phyloP scores from a whole-genome alignment of 306 rosid genomes.

The Oemleria cerasiformis region DNA sequence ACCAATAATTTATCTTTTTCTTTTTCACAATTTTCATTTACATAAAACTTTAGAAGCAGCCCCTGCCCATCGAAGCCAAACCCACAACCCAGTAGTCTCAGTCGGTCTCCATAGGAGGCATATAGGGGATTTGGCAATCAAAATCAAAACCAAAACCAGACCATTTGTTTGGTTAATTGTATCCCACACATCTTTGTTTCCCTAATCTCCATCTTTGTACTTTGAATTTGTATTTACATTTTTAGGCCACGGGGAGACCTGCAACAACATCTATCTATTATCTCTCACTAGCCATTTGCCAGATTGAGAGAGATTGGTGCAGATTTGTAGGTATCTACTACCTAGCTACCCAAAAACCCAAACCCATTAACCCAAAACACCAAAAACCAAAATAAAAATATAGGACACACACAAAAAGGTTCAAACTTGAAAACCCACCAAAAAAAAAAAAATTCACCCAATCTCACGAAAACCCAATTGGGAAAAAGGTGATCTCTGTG shows the following conservation, averaged over 20 bases:
- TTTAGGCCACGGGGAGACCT: conserved; percentile 52
- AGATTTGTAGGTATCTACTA: background rate
- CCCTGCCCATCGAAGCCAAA: conserved; percentile 5
- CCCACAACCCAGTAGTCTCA: conserved; percentile 16
- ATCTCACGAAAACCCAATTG: conserved; percentile 9
- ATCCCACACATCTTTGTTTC: conserved; percentile 5
- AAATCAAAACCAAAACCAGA: conserved; percentile 18
- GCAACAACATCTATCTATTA: conserved; percentile 20
- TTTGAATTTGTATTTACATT: conserved; percentile 3
- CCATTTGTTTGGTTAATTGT: conserved; percentile 18
- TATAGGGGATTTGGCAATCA: background rate
- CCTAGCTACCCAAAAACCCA: conserved; percentile 11
- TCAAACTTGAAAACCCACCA: background rate
- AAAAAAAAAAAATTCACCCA: conserved; percentile 10
- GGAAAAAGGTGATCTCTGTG: conserved; percentile 22
- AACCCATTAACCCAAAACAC: background rate
- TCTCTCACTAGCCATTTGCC: conserved; percentile 29
- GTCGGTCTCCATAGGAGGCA: background rate
- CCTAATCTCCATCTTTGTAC: background rate
- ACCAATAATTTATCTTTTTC: background rate
- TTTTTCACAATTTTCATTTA: background rate
- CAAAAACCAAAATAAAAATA: background rate
- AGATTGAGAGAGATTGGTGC: conserved; percentile 20
- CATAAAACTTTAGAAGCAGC: background rate
- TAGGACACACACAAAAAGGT: background rate